Evolutionary conservation across 2,329 filamentous ascomycete genomes (phyloP).

Genomic region (Fusarium graminum): DNA sequence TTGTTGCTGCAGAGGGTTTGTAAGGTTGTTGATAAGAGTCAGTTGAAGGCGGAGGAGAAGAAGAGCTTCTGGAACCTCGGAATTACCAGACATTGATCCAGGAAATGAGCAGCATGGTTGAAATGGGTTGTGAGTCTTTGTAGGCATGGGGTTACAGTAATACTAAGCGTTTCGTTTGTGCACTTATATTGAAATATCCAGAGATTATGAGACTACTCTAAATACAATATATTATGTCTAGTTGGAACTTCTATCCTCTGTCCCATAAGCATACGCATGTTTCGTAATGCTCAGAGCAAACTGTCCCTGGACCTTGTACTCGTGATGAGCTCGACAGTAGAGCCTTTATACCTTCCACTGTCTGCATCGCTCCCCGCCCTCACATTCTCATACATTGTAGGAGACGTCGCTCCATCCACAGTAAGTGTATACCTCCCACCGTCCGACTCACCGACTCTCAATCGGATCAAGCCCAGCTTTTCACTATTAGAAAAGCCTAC

Average conservation of each 20-base stretch:
- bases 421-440: conserved; percentile 13
- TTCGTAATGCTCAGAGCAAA: neutral
- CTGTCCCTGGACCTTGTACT: neutral
- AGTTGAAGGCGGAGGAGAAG: conserved; percentile 26
- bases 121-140: neutral
- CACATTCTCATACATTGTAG: conserved; percentile 23
- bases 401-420: conserved; percentile 10
- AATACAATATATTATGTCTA: neutral
- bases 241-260: too few relatives aligned
- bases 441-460: conserved; percentile 10
- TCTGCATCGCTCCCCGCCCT: conserved; percentile 1
- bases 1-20: conserved; percentile 21
- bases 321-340: neutral
- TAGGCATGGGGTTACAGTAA: neutral
- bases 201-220: neutral
- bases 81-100: neutral
- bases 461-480: conserved; percentile 10
- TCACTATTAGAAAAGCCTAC: conserved; percentile 13
- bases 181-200: neutral
- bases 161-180: neutral
- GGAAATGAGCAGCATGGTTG: neutral
- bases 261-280: neutral
- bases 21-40: conserved; percentile 7
- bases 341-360: neutral
- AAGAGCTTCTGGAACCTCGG: neutral